Base-by-base conservation (phyloP, 176 grass and related monocot species). In the Melocanna baccifera region DNA sequence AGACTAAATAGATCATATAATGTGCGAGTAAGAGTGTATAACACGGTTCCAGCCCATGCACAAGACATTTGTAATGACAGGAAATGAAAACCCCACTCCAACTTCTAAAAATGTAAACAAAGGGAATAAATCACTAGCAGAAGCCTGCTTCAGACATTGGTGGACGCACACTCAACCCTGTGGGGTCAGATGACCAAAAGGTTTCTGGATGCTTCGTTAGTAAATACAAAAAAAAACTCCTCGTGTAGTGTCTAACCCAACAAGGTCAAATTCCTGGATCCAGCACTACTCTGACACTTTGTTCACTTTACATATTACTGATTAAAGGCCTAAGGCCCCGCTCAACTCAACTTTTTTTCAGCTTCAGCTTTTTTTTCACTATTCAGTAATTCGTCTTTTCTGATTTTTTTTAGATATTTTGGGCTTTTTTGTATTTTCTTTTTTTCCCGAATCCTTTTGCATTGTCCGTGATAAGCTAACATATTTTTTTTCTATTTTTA, bases 1-100 rank as follows among this genome's bases (percentile, higher is more conserved):
- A 91, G 25, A 81, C 4, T 87, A 84, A 77, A 13, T 73, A 55
- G 20, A 88, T 83, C 9, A 71, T 34, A 67, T 9, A 86, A 79
- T 37, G 53, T 86, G 6, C 76, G 18, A 76, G 32, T 50, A 52
- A 22, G 72, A 37, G 25, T 16, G 28, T 40, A 86, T 15, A 47
- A 39, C 52, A 72, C 2, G 3, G 39, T 73, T 20, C 7, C 7
- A 43, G 39, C 13, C 74, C 45, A 30, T 68, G 12, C 20, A 59
- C 11, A 76, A 20, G 1, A 34, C 58, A 55, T 58, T 37, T 65
- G 20, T 74, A 67, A 79, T 18, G 53, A 84, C 61, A 56, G 4
- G 5, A 84, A 59, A 59, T 14, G 5, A 73, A 15, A 66, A 32
- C 12, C 50, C 26, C 79, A 77, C 4, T 56, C 19, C 37, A 66